Base-by-base conservation (phyloP, 352 stramenopile species). In the Phytophthora syringae region DNA sequence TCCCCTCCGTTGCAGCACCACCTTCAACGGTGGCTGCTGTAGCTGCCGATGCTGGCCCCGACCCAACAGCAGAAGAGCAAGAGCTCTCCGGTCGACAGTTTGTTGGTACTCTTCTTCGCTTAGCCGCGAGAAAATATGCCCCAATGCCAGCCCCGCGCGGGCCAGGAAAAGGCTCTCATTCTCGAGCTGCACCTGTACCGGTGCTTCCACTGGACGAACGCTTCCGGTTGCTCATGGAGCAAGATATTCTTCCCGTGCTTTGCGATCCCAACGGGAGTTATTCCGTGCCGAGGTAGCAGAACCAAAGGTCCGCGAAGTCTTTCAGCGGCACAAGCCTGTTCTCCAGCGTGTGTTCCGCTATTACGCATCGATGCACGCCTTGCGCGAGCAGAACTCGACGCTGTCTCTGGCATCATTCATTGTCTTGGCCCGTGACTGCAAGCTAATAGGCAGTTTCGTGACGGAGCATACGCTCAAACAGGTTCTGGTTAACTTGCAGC, bases 261-360 rank as follows among this genome's bases (percentile, higher is more conserved):
- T 91, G 61, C 80, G 82, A 15, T 90, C 84, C 12, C 86, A 94
- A 40, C 75, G 74, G 9, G 83, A 93, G 45, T 77, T 91, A 22
- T 94, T 94, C 56, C 83, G 86, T 43, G 82, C 80, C 28, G 78
- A 89, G 49, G 79, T 91, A n/a, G 79, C 79, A 22, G 76, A 80
- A 20, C 73, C 79, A 13, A 90, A 92, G 40, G 75, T 94, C 22
- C 82, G 79, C 2, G 82, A 82, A 7, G 81, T 94, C 5, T 93
- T 90, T 59, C 79, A 91, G 39, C 77, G 82, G 27, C 77, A 92
- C 74, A 94, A 94, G 51, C 64, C 60, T 15, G 54, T 67, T 16
- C 78, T 94, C 18, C 86, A 93, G 57, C 70, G 76, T n/a, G 67
- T 92, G 25, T 94, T 94, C 48, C 80, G 82, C 7, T 94, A 94